phyloP scores from a whole-genome alignment of 805 yeast species.

The Cyberlindnera meyerae region DNA sequence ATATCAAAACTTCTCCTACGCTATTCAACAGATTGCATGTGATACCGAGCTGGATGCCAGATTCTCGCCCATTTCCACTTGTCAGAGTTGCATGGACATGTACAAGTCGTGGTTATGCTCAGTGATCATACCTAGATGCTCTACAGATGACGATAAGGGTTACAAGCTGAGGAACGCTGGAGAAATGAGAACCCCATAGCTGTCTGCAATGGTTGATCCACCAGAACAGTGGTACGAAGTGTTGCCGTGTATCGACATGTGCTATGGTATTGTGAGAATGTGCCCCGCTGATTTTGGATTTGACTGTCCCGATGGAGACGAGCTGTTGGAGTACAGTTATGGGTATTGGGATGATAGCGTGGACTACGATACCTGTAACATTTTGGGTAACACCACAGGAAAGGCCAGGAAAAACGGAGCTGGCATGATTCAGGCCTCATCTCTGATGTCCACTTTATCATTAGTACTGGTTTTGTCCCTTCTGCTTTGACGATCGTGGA shows the following conservation, averaged over 20 bases:
- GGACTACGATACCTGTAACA: conserved; percentile 37
- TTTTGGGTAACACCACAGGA: conserved; percentile 28
- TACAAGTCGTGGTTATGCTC: conserved; percentile 89
- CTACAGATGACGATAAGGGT: conserved; percentile 42
- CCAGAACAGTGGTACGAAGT: conserved; percentile 65
- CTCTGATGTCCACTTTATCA: no score
- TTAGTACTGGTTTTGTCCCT: no score
- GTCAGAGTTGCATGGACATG: conserved; percentile 64
- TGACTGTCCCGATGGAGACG: conserved; percentile 52
- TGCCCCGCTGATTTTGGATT: conserved; percentile 80
- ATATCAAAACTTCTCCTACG: conserved; percentile 65
- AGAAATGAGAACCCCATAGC: conserved; percentile 54
- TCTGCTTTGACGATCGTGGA: no score
- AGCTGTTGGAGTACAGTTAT: conserved; percentile 28
- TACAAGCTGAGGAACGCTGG: conserved; percentile 43
- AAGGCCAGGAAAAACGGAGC: not conserved
- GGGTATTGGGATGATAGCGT: conserved; percentile 17
- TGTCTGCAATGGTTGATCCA: conserved; percentile 53
- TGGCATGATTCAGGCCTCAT: not conserved
- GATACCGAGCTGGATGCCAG: conserved; percentile 58
- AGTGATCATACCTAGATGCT: conserved; percentile 82
- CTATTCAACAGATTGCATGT: conserved; percentile 74
- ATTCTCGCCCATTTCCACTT: conserved; percentile 70
- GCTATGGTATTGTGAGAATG: conserved; percentile 71
- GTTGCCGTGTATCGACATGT: conserved; percentile 79